Percentiles rank a stretch among this genome's conserved stretches.
Evolutionary conservation across 1,284 basidiomycete species (phyloP).

Genomic region (Ustilago sp.): DNA sequence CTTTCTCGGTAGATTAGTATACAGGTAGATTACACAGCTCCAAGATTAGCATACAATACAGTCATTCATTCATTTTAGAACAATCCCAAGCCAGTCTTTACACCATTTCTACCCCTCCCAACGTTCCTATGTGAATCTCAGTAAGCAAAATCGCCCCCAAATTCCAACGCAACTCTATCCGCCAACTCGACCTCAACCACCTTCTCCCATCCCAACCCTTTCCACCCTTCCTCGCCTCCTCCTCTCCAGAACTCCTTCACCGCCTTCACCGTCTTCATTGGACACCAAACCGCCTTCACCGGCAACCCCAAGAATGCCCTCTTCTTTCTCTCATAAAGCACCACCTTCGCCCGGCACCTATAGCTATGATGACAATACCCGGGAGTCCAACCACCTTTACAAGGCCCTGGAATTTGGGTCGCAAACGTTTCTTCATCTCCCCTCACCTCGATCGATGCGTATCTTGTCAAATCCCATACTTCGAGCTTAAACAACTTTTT

Average conservation of each 20-base stretch:
- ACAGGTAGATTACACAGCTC: neutral
- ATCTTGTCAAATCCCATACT: conserved; percentile 27
- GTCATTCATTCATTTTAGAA: neutral
- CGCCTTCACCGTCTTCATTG: neutral
- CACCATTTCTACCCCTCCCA: neutral
- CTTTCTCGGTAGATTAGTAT: neutral
- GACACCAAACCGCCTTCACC: conserved; percentile 4
- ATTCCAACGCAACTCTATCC: conserved; percentile 47
- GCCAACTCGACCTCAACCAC: conserved; percentile 9
- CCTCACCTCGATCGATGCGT: conserved; percentile 26
- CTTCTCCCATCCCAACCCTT: conserved; percentile 19
- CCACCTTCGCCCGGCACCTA: conserved; percentile 20
- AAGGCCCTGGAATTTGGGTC: conserved; percentile 39
- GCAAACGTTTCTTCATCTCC: conserved; percentile 26
- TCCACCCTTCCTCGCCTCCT: conserved; percentile 5
- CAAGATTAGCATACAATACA: neutral
- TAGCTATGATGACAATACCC: conserved; percentile 49
- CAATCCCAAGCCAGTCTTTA: neutral
- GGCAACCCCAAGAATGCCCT: neutral
- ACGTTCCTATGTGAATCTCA: neutral
- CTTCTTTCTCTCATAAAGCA: conserved; percentile 13
- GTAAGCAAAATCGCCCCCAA: conserved; percentile 42
- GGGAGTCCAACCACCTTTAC: conserved; percentile 30
- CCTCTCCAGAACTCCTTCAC: neutral
- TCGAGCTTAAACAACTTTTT: conserved; percentile 21